A percentile compares a stretch with the other conserved stretches of the same genome.
phyloP scores from a whole-genome alignment of 257 asterid species.

The Anisodus tanguticus region DNA sequence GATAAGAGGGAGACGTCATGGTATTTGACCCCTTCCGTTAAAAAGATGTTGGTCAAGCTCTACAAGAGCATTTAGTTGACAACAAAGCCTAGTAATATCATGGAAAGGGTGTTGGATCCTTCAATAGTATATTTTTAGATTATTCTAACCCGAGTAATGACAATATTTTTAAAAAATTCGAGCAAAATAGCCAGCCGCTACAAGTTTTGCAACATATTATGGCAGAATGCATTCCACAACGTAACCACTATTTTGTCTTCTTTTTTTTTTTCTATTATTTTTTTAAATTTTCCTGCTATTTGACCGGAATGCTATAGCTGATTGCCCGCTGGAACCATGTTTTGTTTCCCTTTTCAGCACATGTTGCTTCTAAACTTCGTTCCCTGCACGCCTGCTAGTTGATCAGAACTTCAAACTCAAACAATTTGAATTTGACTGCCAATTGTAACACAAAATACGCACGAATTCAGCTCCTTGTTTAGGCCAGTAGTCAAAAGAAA shows the following conservation, averaged over 20 bases:
- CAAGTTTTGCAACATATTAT: background rate
- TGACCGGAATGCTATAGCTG: background rate
- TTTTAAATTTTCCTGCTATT: background rate
- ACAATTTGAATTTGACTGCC: background rate
- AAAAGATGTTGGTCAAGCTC: no score
- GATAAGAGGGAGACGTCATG: no score
- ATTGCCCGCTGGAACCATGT: background rate
- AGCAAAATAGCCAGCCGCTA: background rate
- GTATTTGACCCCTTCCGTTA: no score
- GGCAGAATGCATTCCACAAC: background rate
- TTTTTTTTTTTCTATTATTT: no score
- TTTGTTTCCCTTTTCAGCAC: slow-evolving; percentile 20
- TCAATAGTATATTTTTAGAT: no score
- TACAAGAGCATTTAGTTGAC: background rate
- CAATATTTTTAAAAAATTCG: no score
- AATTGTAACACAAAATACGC: background rate
- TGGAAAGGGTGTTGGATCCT: no score
- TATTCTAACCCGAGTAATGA: no score
- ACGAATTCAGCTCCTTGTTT: background rate
- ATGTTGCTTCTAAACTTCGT: background rate
- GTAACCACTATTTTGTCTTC: background rate
- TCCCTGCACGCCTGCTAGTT: slow-evolving; percentile 20
- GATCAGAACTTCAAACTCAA: slow-evolving; percentile 11
- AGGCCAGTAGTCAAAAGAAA: background rate
- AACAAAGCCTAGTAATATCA: background rate